phyloP scores from a whole-genome alignment of 2,329 filamentous ascomycete genomes.

The Ophiocordyceps camponoti-floridani region DNA sequence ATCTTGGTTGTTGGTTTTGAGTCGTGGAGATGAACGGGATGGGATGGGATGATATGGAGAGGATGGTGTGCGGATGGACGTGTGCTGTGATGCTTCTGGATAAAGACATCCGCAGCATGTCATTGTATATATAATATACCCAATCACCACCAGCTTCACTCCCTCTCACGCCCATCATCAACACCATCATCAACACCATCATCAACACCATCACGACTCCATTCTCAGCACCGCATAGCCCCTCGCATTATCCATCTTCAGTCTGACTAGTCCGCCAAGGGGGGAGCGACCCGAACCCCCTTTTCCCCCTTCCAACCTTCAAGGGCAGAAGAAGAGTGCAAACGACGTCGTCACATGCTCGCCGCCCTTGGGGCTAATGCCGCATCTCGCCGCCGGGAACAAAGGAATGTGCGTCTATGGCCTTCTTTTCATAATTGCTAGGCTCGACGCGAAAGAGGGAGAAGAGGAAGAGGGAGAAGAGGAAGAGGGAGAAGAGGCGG shows the following conservation, averaged over 20 bases:
- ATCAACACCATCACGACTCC: background rate
- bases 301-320: background rate
- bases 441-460: slow-evolving; percentile 2
- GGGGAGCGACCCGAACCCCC: background rate
- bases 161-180: background rate
- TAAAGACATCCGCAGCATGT: no score
- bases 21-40: no score
- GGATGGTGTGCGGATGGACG: no score
- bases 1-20: no score
- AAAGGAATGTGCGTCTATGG: background rate
- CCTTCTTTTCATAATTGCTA: background rate
- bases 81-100: no score
- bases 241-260: background rate
- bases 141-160: no score
- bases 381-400: background rate
- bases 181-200: background rate
- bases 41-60: no score
- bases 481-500: background rate
- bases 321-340: background rate
- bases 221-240: background rate
- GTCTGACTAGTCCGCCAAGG: slow-evolving; percentile 1
- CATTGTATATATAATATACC: no score
- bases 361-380: background rate
- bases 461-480: background rate
- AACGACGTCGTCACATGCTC: background rate